These are phyloP conservation scores for Candida michaelii DNA, from an alignment of 805 yeast genomes.

Conservation along the genomic window DNA sequence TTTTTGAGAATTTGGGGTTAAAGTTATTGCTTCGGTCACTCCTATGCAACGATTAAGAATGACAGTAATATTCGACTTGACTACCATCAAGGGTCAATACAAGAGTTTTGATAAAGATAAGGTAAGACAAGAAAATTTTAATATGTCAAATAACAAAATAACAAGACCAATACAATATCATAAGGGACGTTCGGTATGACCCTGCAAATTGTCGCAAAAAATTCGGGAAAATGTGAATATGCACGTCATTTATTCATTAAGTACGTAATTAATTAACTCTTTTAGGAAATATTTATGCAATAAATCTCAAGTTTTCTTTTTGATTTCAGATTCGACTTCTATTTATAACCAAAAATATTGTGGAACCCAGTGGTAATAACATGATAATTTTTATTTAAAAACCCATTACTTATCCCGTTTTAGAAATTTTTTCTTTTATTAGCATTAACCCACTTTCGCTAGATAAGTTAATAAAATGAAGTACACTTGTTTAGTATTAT, in stretches of 20 bases:
- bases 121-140: no score
- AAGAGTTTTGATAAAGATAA: no score
- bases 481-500: slow-evolving; percentile 6
- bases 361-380: not conserved
- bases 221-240: not conserved
- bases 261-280: slow-evolving; percentile 2
- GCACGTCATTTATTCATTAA: not conserved
- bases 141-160: no score
- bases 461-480: slow-evolving; percentile 9
- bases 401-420: slow-evolving; percentile 5
- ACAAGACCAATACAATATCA: not conserved
- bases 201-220: slow-evolving; percentile 1
- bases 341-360: slow-evolving; percentile 2
- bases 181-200: slow-evolving; percentile 1
- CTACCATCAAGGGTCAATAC: no score
- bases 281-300: not conserved
- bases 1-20: not conserved
- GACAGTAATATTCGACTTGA: no score
- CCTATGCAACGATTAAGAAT: not conserved
- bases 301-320: not conserved
- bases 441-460: slow-evolving; percentile 6
- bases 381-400: not conserved
- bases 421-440: slow-evolving; percentile 2
- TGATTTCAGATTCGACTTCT: slow-evolving; percentile 4
- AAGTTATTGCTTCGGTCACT: not conserved